These are phyloP conservation scores for Isatis lusitanica DNA, from an alignment of 441 rosid species.

Conservation along the genomic window DNA sequence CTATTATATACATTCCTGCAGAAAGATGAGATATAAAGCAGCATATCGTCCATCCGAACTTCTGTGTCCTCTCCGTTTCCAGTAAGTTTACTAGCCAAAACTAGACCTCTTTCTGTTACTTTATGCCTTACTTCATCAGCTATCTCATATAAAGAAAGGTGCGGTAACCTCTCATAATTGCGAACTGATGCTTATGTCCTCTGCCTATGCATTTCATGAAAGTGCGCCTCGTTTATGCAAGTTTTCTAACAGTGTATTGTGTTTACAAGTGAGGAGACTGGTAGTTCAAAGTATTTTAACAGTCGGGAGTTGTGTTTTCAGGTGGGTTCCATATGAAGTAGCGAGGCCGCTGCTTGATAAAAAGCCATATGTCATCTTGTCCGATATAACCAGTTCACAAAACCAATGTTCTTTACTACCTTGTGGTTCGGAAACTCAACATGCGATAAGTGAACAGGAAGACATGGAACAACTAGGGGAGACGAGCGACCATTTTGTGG, in stretches of 20 bases:
- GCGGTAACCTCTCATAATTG: not conserved
- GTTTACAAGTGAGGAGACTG: not conserved
- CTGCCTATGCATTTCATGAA: not conserved
- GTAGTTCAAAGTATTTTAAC: not conserved
- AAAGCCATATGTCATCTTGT: slow-evolving; percentile 62
- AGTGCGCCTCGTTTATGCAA: too few relatives aligned
- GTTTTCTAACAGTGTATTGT: too few relatives aligned
- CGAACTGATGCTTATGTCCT: not conserved
- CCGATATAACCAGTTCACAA: slow-evolving; percentile 50
- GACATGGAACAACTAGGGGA: slow-evolving; percentile 45
- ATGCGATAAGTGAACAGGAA: slow-evolving; percentile 42
- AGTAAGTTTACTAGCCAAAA: slow-evolving; percentile 51
- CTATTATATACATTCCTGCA: slow-evolving; percentile 89
- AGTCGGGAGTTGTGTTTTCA: slow-evolving; percentile 36
- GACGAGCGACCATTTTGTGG: slow-evolving; percentile 48
- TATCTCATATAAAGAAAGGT: slow-evolving; percentile 10
- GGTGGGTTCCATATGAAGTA: slow-evolving; percentile 76
- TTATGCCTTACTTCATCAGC: not conserved
- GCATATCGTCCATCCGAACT: slow-evolving; percentile 87
- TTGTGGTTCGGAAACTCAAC: slow-evolving; percentile 41
- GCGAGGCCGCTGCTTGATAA: slow-evolving; percentile 72
- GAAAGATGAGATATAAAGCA: slow-evolving; percentile 95
- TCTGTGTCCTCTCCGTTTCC: slow-evolving; percentile 87
- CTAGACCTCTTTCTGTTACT: not conserved
- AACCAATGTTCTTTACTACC: slow-evolving; percentile 40